Percentiles rank a stretch among this genome's conserved stretches.
phyloP scores from a whole-genome alignment of 106 monocot genomes.

The Dendrobium chrysotoxum region DNA sequence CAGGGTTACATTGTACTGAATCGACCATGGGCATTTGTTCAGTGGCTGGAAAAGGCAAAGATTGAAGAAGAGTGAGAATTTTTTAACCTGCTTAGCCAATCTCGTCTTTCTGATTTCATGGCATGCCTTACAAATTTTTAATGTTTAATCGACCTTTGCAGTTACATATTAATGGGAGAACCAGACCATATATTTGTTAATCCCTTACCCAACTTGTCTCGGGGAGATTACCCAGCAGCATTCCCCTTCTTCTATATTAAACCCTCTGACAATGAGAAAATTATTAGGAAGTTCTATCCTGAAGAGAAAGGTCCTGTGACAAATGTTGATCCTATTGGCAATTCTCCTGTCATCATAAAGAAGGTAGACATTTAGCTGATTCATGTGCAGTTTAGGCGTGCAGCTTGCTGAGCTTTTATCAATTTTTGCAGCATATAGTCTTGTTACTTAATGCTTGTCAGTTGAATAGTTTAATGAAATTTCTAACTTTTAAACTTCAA shows the following conservation, averaged over 20 bases:
- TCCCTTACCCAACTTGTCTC: conserved; percentile 73
- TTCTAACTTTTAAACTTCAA: too few relatives aligned
- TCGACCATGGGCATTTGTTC: conserved; percentile 33
- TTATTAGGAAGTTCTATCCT: conserved; percentile 72
- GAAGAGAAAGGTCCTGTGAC: conserved; percentile 68
- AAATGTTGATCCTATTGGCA: conserved; percentile 80
- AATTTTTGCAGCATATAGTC: neutral
- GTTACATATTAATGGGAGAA: conserved; percentile 85
- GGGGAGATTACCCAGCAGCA: conserved; percentile 46
- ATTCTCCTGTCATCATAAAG: conserved; percentile 86
- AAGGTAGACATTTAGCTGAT: conserved; percentile 38
- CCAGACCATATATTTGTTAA: conserved; percentile 84
- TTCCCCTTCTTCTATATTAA: conserved; percentile 91
- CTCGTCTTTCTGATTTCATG: neutral
- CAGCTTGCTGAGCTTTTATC: neutral
- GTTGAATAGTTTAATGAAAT: neutral
- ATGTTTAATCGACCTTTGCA: conserved; percentile 20
- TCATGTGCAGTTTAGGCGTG: neutral
- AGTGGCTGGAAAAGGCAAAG: conserved; percentile 26
- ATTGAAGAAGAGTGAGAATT: conserved; percentile 28
- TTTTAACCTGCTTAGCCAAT: neutral
- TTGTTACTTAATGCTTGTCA: neutral
- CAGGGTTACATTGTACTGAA: conserved; percentile 32
- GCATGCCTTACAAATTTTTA: neutral
- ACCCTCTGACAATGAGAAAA: conserved; percentile 58